Evolutionary conservation across 2,329 filamentous ascomycete species (phyloP).

Genomic region (Colletotrichum caudatum): DNA sequence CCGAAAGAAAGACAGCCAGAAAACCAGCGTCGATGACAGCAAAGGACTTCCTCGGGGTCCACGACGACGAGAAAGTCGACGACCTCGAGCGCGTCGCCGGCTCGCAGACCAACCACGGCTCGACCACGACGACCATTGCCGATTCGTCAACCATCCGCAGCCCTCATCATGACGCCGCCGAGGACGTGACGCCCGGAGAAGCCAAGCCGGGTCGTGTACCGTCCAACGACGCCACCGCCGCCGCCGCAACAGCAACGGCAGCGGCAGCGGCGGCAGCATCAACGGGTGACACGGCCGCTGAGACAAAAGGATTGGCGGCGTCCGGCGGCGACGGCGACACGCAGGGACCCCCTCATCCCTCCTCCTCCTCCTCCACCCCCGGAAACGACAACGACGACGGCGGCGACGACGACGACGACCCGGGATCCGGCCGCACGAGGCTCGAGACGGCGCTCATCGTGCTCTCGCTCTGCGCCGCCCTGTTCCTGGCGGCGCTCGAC

Average conservation of each 20-base stretch:
- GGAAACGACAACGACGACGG: too few relatives aligned
- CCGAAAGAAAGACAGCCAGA: neutral
- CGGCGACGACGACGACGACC: slow-evolving; percentile 34
- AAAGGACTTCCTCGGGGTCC: slow-evolving; percentile 6
- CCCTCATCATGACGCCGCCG: neutral
- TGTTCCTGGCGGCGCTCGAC: slow-evolving; percentile 62
- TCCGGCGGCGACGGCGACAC: neutral
- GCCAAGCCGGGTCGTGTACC: slow-evolving; percentile 14
- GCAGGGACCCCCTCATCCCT: neutral
- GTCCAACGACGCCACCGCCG: neutral
- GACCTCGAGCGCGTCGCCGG: slow-evolving; percentile 33
- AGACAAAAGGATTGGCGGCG: slow-evolving; percentile 4
- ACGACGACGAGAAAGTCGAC: slow-evolving; percentile 39
- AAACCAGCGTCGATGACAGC: slow-evolving; percentile 23
- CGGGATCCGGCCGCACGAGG: slow-evolving; percentile 53
- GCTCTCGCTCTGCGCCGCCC: slow-evolving; percentile 42
- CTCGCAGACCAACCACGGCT: slow-evolving; percentile 19
- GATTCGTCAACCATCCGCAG: slow-evolving; percentile 31
- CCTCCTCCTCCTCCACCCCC: neutral
- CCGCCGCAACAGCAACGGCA: neutral
- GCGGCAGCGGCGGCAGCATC: neutral
- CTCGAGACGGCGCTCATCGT: slow-evolving; percentile 49
- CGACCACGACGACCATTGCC: slow-evolving; percentile 19
- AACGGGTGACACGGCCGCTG: neutral
- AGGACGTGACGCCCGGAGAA: neutral